A percentile compares a stretch with the other conserved stretches of the same genome.
phyloP scores from a whole-genome alignment of 768 basidiomycete genomes.

The Agrocybe praecox region DNA sequence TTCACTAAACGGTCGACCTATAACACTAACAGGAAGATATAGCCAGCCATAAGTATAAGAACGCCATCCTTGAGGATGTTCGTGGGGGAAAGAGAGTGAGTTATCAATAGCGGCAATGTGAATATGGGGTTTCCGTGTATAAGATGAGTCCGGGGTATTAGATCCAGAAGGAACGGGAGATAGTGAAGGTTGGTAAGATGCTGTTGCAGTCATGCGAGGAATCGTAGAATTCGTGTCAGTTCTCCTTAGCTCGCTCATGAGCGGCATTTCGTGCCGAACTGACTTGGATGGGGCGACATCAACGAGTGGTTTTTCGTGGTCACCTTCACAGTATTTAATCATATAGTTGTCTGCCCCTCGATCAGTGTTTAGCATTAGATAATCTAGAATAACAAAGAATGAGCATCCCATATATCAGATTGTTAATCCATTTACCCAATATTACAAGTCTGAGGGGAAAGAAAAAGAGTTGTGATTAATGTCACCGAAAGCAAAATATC shows the following conservation, averaged over 20 bases:
- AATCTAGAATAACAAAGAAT: conserved; percentile 49
- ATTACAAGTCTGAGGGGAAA: conserved; percentile 67
- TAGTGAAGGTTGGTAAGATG: conserved; percentile 37
- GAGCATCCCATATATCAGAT: not conserved
- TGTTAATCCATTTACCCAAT: conserved; percentile 50
- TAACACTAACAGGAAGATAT: conserved; percentile 82
- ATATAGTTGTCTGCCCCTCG: conserved; percentile 89
- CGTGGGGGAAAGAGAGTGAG: conserved; percentile 89
- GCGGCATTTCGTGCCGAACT: conserved; percentile 66
- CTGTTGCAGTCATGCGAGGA: conserved; percentile 41
- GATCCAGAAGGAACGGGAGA: conserved; percentile 37
- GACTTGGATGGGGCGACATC: conserved; percentile 79
- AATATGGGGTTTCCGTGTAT: conserved; percentile 73
- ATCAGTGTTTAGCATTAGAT: conserved; percentile 92
- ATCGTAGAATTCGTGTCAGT: conserved; percentile 36
- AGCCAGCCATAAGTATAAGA: conserved; percentile 90
- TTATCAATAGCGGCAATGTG: conserved; percentile 95
- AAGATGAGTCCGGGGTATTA: conserved; percentile 41
- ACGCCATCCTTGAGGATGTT: conserved; percentile 80
- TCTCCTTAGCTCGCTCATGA: conserved; percentile 70
- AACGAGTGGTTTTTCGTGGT: conserved; percentile 76
- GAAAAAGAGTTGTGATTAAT: conserved; percentile 14
- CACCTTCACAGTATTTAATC: conserved; percentile 88
- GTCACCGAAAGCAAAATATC: not conserved
- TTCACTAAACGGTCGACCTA: conserved; percentile 85